Conservation (phyloP, 805 yeast species). For the Candida maesae region DNA sequence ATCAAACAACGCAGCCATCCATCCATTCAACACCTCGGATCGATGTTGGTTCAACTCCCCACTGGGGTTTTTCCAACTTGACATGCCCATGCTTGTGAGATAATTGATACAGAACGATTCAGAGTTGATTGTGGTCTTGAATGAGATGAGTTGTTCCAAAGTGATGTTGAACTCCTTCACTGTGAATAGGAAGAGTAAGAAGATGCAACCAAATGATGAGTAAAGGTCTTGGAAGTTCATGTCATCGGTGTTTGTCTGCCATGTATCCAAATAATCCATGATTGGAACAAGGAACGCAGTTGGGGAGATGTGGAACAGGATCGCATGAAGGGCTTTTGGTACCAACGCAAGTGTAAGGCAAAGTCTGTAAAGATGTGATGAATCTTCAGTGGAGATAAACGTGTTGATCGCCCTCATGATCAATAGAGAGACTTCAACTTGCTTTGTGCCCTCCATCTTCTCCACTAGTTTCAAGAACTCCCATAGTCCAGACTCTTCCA, state of each 20-base stretch:
- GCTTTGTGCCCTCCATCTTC: slow-evolving; percentile 42
- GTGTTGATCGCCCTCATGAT: slow-evolving; percentile 31
- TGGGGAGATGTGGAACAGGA: slow-evolving; percentile 46
- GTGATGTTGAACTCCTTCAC: slow-evolving; percentile 36
- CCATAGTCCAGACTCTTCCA: slow-evolving; percentile 51
- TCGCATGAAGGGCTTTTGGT: slow-evolving; percentile 36
- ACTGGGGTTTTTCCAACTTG: slow-evolving; percentile 25
- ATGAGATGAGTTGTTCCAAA: slow-evolving; percentile 25
- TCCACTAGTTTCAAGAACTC: slow-evolving; percentile 46
- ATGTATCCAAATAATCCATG: slow-evolving; percentile 48
- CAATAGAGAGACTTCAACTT: slow-evolving; percentile 40
- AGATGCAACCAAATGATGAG: slow-evolving; percentile 61
- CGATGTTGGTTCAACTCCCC: slow-evolving; percentile 21
- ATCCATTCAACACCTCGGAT: slow-evolving; percentile 47
- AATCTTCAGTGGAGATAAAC: slow-evolving; percentile 39
- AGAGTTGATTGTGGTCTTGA: slow-evolving; percentile 14
- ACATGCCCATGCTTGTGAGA: slow-evolving; percentile 27
- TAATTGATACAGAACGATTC: slow-evolving; percentile 32
- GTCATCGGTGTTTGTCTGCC: slow-evolving; percentile 40
- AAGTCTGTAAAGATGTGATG: slow-evolving; percentile 44
- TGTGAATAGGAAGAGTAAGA: slow-evolving; percentile 43
- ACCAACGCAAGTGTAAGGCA: slow-evolving; percentile 48
- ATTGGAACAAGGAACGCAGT: slow-evolving; percentile 38
- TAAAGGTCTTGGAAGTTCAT: slow-evolving; percentile 62
- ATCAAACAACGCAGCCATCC: slow-evolving; percentile 81